phyloP scores from a whole-genome alignment of 352 stramenopile genomes.

The Phytopythium delawarense region DNA sequence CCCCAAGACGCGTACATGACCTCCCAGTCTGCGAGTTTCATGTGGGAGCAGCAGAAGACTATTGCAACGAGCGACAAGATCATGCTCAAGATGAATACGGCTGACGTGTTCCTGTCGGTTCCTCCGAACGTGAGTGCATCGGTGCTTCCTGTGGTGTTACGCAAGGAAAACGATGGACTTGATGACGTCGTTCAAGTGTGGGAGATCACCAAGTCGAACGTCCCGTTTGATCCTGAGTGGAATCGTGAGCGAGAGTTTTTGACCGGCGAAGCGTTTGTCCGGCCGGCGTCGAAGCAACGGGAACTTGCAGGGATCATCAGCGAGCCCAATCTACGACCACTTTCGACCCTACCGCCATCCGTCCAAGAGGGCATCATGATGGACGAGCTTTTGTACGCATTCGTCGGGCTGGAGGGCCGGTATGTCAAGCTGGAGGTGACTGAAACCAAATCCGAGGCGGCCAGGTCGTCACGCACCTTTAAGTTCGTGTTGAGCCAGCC shows the following conservation, averaged over 20 bases:
- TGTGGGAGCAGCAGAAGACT: conserved; percentile 59
- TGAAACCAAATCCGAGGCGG: conserved; percentile 31
- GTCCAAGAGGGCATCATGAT: conserved; percentile 80
- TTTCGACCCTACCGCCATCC: conserved; percentile 71
- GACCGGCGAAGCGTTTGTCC: conserved; percentile 63
- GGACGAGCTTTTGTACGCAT: conserved; percentile 78
- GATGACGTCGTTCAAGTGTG: conserved; percentile 63
- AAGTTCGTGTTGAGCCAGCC: conserved; percentile 70
- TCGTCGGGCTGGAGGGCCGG: conserved; percentile 77
- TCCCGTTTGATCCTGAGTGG: conserved; percentile 82
- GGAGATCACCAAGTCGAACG: conserved; percentile 85
- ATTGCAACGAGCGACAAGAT: conserved; percentile 69
- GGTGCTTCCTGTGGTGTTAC: conserved; percentile 34
- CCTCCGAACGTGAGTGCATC: conserved; percentile 14
- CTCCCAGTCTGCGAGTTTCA: conserved; percentile 27
- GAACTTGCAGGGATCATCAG: conserved; percentile 16
- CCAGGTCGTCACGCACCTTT: conserved; percentile 30
- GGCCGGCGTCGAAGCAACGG: conserved; percentile 42
- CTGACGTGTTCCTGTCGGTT: conserved; percentile 55
- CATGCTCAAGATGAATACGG: conserved; percentile 62
- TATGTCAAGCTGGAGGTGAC: conserved; percentile 72
- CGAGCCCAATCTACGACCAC: conserved; percentile 46
- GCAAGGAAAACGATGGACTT: conserved; percentile 41
- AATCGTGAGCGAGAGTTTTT: conserved; percentile 79
- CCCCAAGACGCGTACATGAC: conserved; percentile 34